Evolutionary conservation across 345 rosid genomes (phyloP).

Genomic region (Melaleuca quinquenervia): DNA sequence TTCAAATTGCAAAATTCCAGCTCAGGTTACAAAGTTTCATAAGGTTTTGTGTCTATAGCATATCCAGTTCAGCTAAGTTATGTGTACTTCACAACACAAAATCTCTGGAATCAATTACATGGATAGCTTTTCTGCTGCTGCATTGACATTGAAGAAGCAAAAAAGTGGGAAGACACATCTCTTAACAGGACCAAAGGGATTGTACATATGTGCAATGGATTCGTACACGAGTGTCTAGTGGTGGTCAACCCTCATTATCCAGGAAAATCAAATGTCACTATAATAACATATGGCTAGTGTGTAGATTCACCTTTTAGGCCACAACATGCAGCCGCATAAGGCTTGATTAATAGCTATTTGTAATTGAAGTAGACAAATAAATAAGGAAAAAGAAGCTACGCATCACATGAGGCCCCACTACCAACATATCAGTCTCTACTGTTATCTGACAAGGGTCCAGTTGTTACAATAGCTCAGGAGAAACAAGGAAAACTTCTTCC

Average conservation of each 20-base stretch:
- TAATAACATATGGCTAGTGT: not conserved
- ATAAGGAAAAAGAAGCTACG: not conserved
- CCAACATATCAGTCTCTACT: not conserved
- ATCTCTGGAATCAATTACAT: not conserved
- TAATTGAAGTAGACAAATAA: not conserved
- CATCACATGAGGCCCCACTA: not conserved
- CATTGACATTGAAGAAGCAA: not conserved
- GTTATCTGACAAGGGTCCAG: not conserved
- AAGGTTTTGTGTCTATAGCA: not conserved
- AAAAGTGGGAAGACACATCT: not conserved
- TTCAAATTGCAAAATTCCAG: not conserved
- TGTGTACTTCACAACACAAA: not conserved
- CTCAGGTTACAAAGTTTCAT: not conserved
- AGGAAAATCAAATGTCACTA: not conserved
- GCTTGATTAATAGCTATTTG: not conserved
- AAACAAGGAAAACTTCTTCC: not conserved
- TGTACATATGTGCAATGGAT: not conserved
- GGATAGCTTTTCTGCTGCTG: not conserved
- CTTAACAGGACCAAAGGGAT: not conserved
- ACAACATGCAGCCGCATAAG: not conserved
- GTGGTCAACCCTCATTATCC: not conserved
- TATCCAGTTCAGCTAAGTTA: not conserved
- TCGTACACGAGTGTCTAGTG: not conserved
- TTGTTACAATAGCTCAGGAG: not conserved
- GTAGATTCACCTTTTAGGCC: not conserved